Conservation (phyloP, 768 basidiomycete genomes). For the Hemileccinum impolitum region DNA sequence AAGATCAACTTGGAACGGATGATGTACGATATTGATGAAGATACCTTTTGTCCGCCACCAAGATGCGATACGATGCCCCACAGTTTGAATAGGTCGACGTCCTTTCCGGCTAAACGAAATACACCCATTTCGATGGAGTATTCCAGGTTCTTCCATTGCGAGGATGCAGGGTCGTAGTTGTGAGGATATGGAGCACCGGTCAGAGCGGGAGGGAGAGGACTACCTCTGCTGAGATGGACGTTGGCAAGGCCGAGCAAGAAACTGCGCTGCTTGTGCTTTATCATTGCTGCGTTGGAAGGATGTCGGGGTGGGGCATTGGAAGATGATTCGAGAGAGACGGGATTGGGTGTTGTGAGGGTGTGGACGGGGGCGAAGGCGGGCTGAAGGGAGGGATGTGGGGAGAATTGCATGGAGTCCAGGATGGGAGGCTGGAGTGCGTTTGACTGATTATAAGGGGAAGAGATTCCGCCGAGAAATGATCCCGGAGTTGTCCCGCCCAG, state of each 20-base stretch:
- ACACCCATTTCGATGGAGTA: slow-evolving; percentile 56
- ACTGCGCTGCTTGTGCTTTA: slow-evolving; percentile 53
- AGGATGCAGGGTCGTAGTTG: slow-evolving; percentile 58
- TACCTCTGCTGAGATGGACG: slow-evolving; percentile 52
- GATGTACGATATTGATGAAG: slow-evolving; percentile 23
- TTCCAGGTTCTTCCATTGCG: slow-evolving; percentile 67
- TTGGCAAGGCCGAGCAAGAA: slow-evolving; percentile 62
- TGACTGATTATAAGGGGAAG: slow-evolving; percentile 30
- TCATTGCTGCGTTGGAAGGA: slow-evolving; percentile 30
- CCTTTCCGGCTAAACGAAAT: slow-evolving; percentile 68
- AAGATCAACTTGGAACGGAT: slow-evolving; percentile 13
- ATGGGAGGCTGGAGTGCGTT: slow-evolving; percentile 38
- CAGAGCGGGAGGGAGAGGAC: slow-evolving; percentile 72
- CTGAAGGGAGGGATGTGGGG: slow-evolving; percentile 43
- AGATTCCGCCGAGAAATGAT: slow-evolving; percentile 50
- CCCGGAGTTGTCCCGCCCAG: slow-evolving; percentile 63
- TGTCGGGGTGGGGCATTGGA: slow-evolving; percentile 37
- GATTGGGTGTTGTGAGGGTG: slow-evolving; percentile 27
- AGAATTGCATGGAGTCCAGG: slow-evolving; percentile 45
- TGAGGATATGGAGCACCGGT: slow-evolving; percentile 57
- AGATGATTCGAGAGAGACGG: slow-evolving; percentile 45
- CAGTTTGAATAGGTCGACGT: slow-evolving; percentile 72
- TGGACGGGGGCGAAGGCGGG: slow-evolving; percentile 40
- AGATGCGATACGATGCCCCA: slow-evolving; percentile 58
- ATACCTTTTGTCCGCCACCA: slow-evolving; percentile 63